Base-by-base conservation (phyloP, 2,329 filamentous ascomycete genomes). In the Xylaria sp. region DNA sequence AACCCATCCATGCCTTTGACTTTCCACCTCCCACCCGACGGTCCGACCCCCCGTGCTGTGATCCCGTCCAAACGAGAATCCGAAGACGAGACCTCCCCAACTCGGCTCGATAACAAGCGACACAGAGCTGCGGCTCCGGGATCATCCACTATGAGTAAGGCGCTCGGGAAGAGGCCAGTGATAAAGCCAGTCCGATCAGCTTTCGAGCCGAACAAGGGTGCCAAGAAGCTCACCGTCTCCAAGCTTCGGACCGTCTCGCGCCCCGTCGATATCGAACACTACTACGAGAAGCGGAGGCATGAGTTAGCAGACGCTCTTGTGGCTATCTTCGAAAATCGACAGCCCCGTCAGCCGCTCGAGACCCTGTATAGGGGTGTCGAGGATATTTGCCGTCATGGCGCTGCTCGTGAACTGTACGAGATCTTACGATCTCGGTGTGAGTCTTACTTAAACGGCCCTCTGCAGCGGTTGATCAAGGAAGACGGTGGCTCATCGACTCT, bases 141-240 rank as follows among this genome's bases (percentile, higher is more conserved):
- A 37, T 27, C 66, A 35, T 69, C 35, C 62, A 66, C 37, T 18
- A 73, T 73, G 71, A 73, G 70, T 53, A 73, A 69, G 51, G 60
- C 67, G 48, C 72, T 65, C 27, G 70, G 60, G 53, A 71, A 65
- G 51, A 51, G 68, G 61, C 72, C 69, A 74, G 69, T 81, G 72
- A 87, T 84, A 54, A 79, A 78, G 68, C 78, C 73, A 75, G 16
- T 42, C 12, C 79, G 72, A 27, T 76, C 79, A 23, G 80, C 82
- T 60, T 93, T 94, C 77, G 92, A 91, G 73, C 90, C 93, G 13
- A 89, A 93, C 75, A 85, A 86, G 12, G 94, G 93, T 37, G 90
- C 93, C 23, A 94, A 92, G 84, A 94, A 92, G 81, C 87, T 99
- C 54, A 88, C 95, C n/a, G 93, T 99, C 75, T 97, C 97, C 87